Evolutionary conservation across 2,329 filamentous ascomycete genomes (phyloP), one percentile per base, ranked within the genome.

Genomic region (Exutisphaerella laricina): DNA sequence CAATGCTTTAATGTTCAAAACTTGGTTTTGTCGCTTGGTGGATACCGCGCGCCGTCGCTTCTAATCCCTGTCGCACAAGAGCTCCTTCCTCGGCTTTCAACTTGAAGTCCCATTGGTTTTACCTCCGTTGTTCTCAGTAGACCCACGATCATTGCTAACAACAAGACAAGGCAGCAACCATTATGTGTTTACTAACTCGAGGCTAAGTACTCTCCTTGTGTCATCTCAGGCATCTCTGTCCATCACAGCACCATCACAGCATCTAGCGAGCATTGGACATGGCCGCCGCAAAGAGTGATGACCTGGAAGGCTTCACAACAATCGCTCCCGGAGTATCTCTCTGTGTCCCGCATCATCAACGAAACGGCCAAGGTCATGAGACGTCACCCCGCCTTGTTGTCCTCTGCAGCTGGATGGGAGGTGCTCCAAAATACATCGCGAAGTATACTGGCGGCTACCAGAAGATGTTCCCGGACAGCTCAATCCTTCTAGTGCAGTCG

Each of bases 351-450:
- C 22, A n/a, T 25, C 28, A 30, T 34, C 18, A 6, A 33, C n/a
- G n/a, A 9, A 18, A 17, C 17, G n/a, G n/a, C n/a, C n/a, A n/a
- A n/a, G n/a, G n/a, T n/a, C n/a, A n/a, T n/a, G 29, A 10, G 36
- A 30, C 14, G 22, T 34, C 37, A 8, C 56, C 58, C 31, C 62
- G 61, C 35, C 52, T 70, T 42, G 64, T 64, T 46, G 61, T 68
- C 45, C 39, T 64, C 8, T 61, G 58, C 48, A 56, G 53, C 17
- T 63, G 61, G 59, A 56, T 62, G 49, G 56, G 53, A 12, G 62
- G 60, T 6, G 40, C 51, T 3, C 51, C 47, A n/a, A 57, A 57
- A 32, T 52, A 61, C 35, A 60, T 63, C 29, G 35, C 50, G 6
- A 65, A 63, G 35, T 64, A 65, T 43, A 54, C 53, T 16, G 22